phyloP scores from a whole-genome alignment of 2,329 filamentous ascomycete genomes.

The Cladosporium phlei region DNA sequence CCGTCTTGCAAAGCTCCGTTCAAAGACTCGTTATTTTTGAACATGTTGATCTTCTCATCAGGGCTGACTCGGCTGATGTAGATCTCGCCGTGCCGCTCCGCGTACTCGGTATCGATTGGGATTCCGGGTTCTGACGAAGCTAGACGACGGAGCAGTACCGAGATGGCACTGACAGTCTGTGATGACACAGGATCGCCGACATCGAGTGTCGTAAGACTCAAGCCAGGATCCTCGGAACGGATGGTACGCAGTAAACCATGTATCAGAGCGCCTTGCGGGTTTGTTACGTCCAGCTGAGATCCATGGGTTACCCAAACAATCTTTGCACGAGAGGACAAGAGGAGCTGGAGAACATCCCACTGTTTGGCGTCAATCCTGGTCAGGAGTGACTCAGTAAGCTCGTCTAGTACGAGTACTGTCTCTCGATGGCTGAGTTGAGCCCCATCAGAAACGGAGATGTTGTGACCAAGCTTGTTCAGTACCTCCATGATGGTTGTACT shows the following conservation, averaged over 20 bases:
- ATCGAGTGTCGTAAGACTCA: neutral
- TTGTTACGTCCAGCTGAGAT: neutral
- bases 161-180: neutral
- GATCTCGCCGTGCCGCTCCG: neutral
- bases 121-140: neutral
- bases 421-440: neutral
- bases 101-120: neutral
- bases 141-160: neutral
- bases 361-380: neutral
- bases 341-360: neutral
- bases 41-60: neutral
- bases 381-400: neutral
- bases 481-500: neutral
- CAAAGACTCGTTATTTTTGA: neutral
- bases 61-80: neutral
- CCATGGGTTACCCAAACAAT: neutral
- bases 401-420: neutral
- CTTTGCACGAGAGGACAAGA: neutral
- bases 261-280: neutral
- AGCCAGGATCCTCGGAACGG: neutral
- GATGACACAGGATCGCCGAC: neutral
- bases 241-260: neutral
- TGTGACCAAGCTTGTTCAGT: neutral
- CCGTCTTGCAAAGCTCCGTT: neutral
- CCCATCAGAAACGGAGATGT: neutral